Evolutionary conservation across 2,329 filamentous ascomycete genomes (phyloP).

Genomic region (Fusarium torulosum): DNA sequence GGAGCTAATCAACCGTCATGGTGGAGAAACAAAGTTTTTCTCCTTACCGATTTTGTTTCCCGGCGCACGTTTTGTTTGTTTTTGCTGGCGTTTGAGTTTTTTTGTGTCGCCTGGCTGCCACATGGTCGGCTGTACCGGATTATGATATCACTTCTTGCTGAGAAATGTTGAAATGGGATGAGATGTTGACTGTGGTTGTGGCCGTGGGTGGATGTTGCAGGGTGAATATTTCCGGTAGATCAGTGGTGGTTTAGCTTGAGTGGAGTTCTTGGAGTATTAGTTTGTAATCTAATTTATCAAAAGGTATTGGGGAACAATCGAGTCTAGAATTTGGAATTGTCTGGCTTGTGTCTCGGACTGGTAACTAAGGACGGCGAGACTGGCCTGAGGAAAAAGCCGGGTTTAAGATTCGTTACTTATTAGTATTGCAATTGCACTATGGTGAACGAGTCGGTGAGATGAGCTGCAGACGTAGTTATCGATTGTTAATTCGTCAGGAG

Average conservation of each 20-base stretch:
- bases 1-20: neutral
- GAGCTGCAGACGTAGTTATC: no score
- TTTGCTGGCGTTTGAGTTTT: neutral
- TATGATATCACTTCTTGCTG: neutral
- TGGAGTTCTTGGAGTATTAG: neutral
- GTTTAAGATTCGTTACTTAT: neutral
- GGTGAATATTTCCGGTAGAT: constrained; percentile 6
- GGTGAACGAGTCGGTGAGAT: no score
- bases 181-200: neutral
- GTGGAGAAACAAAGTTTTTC: constrained; percentile 2
- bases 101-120: constrained; percentile 3
- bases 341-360: neutral
- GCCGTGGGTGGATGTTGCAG: neutral
- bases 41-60: neutral
- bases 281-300: no score
- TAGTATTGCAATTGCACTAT: neutral
- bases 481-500: no score
- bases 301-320: neutral
- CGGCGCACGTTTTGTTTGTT: neutral
- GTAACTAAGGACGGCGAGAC: neutral
- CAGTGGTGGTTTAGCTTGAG: neutral
- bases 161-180: neutral
- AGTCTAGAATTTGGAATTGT: neutral
- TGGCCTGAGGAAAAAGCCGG: neutral
- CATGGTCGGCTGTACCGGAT: constrained; percentile 18